Evolutionary conservation across 768 basidiomycete genomes (phyloP).

Genomic region (Russula lepida): DNA sequence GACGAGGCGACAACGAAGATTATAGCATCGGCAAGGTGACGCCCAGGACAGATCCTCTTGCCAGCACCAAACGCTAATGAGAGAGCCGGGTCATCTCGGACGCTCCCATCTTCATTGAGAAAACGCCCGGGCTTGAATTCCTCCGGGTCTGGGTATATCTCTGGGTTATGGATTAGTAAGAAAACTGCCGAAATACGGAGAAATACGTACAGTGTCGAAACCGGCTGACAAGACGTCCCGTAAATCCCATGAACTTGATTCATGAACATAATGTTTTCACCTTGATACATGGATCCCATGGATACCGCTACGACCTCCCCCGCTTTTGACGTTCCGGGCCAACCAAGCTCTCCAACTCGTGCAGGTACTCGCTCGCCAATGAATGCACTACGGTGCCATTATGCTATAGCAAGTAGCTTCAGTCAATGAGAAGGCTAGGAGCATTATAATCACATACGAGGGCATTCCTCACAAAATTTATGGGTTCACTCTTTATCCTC

Average conservation of each 20-base stretch:
- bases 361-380: background rate
- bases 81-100: background rate
- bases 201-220: conserved; percentile 21
- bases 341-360: background rate
- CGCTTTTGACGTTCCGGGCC: background rate
- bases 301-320: background rate
- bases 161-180: background rate
- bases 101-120: background rate
- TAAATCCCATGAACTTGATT: background rate
- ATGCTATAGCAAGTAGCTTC: background rate
- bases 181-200: background rate
- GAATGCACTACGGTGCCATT: background rate
- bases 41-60: background rate
- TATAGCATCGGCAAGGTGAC: background rate
- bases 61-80: background rate
- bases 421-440: background rate
- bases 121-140: background rate
- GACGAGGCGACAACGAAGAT: background rate
- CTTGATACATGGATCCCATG: background rate
- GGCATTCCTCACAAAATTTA: conserved; percentile 5
- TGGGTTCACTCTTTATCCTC: background rate
- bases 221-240: conserved; percentile 8
- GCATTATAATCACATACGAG: background rate
- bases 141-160: background rate
- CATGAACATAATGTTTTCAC: background rate